Base-by-base conservation (phyloP, 495 filamentous ascomycete species). In the Xylaria bambusicola region DNA sequence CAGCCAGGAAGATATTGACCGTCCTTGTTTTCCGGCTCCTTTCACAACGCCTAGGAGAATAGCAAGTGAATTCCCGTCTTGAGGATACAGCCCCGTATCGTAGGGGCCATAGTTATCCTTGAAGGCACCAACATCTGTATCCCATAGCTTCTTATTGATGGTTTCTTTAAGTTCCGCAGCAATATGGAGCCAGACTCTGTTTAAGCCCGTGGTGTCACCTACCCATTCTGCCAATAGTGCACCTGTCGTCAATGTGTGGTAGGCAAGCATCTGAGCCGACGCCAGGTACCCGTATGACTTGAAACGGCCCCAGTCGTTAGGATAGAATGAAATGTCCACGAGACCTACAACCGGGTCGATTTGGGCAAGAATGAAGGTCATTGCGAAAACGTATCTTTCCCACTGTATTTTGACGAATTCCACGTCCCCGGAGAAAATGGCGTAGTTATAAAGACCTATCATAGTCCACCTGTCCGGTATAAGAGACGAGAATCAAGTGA, bases 361-460 rank as follows among this genome's bases (percentile, higher is more conserved):
- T 59, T 86, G 84, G 24, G 58, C 68, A 42, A 77, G 75, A 62
- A 86, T 75, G 52, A 79, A 86, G 29, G 67, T 61, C 81, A 87
- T 85, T 13, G 82, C 83, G 31, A 63, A 63, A 27, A 74, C 64
- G 63, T 84, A 86, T 17, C 71, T 72, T 3, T 69, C 55, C 82
- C 82, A 86, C 53, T 80, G 82, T 21, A 70, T 36, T 24, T 52
- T 52, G 8, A 85, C 65, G 59, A 83, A 86, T 15, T 70, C 66
- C 12, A 75, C 75, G 54, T 86, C 81, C 40, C 81, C 77, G 6
- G 82, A 84, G 62, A 76, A 85, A 10, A 87, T 74, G 46, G 83
- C 69, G 60, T 86, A 87, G 52, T 86, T 84, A 63, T 84, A 85
- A 10, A 81, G 85, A 18, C 84, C 84, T 40, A 86, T 80, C 75